Conservation (phyloP, 2,329 filamentous ascomycete genomes). For the Botrytis hyacinthi region DNA sequence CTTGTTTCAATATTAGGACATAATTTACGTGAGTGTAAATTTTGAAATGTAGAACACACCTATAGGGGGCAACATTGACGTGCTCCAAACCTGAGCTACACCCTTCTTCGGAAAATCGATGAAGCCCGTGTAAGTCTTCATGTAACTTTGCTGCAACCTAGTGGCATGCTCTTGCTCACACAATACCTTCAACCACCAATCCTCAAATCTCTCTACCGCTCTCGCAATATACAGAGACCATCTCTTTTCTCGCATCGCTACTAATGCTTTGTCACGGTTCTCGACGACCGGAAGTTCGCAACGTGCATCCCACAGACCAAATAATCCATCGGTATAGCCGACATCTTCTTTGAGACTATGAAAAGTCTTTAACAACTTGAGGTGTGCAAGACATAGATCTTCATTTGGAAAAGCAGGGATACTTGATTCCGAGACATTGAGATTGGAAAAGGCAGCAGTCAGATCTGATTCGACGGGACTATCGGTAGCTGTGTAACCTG, state of each 20-base stretch:
- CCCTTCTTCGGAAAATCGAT: constrained; percentile 21
- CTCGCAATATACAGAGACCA: constrained; percentile 68
- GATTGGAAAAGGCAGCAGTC: constrained; percentile 41
- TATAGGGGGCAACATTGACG: constrained; percentile 48
- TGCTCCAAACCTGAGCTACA: constrained; percentile 38
- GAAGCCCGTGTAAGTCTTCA: constrained; percentile 24
- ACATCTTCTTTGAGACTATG: constrained; percentile 65
- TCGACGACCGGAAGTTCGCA: constrained; percentile 35
- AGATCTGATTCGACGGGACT: constrained; percentile 28
- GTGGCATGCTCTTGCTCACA: constrained; percentile 25
- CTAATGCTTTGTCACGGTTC: constrained; percentile 44
- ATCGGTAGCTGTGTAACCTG: constrained; percentile 26
- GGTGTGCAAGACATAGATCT: constrained; percentile 66
- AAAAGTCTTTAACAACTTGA: constrained; percentile 69
- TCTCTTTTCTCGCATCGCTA: constrained; percentile 63
- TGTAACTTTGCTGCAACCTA: constrained; percentile 27
- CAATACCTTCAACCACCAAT: constrained; percentile 55
- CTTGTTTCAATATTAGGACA: constrained; percentile 40
- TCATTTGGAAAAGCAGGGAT: constrained; percentile 41
- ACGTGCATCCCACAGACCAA: constrained; percentile 54
- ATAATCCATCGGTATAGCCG: constrained; percentile 65
- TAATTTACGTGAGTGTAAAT: background rate
- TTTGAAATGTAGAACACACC: constrained; percentile 44
- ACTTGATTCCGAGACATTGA: constrained; percentile 38
- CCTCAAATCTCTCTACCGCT: constrained; percentile 64